phyloP scores from a whole-genome alignment of 1,284 basidiomycete species.

The Coriolopsis trogii region DNA sequence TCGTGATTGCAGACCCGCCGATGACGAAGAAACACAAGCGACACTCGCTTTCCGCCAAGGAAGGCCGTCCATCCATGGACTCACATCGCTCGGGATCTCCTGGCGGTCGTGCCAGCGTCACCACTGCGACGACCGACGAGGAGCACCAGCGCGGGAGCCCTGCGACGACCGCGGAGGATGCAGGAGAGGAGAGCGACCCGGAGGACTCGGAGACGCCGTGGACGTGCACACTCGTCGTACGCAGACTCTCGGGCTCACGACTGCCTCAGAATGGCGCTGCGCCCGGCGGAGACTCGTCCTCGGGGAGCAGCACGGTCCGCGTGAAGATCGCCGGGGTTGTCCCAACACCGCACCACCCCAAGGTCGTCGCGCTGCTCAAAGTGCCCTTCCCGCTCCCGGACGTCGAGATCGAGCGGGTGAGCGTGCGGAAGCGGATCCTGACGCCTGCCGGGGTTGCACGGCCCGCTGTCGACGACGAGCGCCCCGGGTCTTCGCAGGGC shows the following conservation, averaged over 20 bases:
- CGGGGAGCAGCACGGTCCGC: slow-evolving; percentile 22
- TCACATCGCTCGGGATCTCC: slow-evolving; percentile 29
- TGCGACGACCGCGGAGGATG: slow-evolving; percentile 34
- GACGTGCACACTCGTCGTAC: slow-evolving; percentile 77
- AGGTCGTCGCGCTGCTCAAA: slow-evolving; percentile 89
- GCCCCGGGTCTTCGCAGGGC: slow-evolving; percentile 9
- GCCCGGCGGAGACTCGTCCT: slow-evolving; percentile 1
- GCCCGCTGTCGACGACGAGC: slow-evolving; percentile 29
- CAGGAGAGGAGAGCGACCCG: slow-evolving; percentile 80
- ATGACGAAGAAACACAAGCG: slow-evolving; percentile 20
- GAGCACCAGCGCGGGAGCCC: slow-evolving; percentile 24
- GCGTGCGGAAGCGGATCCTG: slow-evolving; percentile 52
- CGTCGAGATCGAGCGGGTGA: slow-evolving; percentile 65
- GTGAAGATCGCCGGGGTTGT: slow-evolving; percentile 80
- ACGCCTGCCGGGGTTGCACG: slow-evolving; percentile 47
- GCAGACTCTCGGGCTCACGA: slow-evolving; percentile 25
- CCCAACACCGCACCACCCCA: slow-evolving; percentile 96
- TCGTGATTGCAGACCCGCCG: slow-evolving; percentile 10
- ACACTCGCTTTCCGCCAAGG: slow-evolving; percentile 4
- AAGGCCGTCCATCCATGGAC: slow-evolving; percentile 24
- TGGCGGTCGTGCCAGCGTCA: slow-evolving; percentile 14
- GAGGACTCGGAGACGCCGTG: slow-evolving; percentile 97
- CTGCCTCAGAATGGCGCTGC: slow-evolving; percentile 11
- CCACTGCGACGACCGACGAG: slow-evolving; percentile 25
- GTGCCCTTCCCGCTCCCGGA: slow-evolving; percentile 86